phyloP scores from a whole-genome alignment of 2,329 filamentous ascomycete species.

The Teratosphaeria zuluensis region DNA sequence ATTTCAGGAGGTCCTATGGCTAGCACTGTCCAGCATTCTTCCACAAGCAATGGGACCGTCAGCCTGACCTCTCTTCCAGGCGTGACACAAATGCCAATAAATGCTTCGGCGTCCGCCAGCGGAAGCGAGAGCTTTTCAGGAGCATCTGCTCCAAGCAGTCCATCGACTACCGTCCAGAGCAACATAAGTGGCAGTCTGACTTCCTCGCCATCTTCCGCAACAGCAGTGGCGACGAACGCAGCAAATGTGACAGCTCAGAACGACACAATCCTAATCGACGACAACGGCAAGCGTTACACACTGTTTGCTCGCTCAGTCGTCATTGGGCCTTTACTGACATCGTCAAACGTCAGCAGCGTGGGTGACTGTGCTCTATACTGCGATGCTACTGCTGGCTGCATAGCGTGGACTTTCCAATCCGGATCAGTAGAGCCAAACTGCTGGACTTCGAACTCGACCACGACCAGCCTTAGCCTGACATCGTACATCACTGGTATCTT shows the following conservation, averaged over 20 bases:
- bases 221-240: not conserved
- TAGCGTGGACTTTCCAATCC: not conserved
- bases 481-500: not conserved
- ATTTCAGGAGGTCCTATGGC: not conserved
- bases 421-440: not conserved
- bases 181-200: not conserved
- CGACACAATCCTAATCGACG: not conserved
- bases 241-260: not conserved
- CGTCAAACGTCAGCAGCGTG: not conserved
- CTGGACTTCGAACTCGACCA: not conserved
- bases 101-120: not conserved
- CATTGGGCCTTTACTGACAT: not conserved
- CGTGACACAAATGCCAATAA: too few species aligned
- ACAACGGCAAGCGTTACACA: not conserved
- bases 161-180: not conserved
- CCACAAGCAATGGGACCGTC: not conserved
- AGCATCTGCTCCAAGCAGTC: not conserved
- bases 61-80: not conserved
- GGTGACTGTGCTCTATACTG: not conserved
- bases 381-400: not conserved
- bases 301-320: not conserved
- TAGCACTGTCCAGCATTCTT: not conserved
- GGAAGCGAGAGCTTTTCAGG: not conserved
- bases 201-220: not conserved
- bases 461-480: not conserved